Conservation (phyloP, 352 stramenopile genomes). For the Phytophthora lateralis region DNA sequence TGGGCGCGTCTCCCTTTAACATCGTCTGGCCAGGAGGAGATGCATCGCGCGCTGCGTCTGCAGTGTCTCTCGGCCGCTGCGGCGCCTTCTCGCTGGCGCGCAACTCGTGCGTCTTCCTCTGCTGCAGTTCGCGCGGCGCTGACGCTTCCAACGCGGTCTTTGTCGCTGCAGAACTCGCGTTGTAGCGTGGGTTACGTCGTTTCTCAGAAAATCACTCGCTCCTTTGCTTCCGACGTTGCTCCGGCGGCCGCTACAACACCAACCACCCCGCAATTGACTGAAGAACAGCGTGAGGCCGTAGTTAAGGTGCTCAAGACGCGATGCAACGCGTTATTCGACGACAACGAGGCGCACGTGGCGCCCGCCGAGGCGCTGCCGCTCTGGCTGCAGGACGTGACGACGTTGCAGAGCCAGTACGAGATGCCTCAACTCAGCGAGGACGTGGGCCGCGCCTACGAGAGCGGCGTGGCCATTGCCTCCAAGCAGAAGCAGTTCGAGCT, state of each 20-base stretch:
- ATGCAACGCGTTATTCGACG: constrained; percentile 57
- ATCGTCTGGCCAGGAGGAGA: constrained; percentile 34
- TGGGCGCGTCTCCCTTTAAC: constrained; percentile 13
- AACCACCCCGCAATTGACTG: constrained; percentile 7
- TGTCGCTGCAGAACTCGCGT: constrained; percentile 12
- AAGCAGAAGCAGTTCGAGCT: constrained; percentile 76
- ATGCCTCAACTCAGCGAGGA: constrained; percentile 26
- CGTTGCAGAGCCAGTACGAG: constrained; percentile 30
- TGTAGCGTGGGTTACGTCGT: not conserved
- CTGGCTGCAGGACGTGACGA: constrained; percentile 43
- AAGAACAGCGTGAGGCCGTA: constrained; percentile 25
- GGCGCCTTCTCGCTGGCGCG: not conserved
- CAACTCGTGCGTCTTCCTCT: not conserved
- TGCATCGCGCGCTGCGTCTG: constrained; percentile 40
- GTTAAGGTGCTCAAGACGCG: constrained; percentile 53
- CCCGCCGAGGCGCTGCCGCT: constrained; percentile 31
- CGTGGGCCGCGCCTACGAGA: constrained; percentile 59
- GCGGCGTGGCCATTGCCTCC: constrained; percentile 66
- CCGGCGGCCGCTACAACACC: constrained; percentile 3
- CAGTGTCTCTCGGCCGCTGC: constrained; percentile 17
- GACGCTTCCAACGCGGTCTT: not conserved
- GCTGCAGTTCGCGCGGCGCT: not conserved
- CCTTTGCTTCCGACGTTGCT: constrained; percentile 18
- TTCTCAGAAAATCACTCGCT: not conserved
- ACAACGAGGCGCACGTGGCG: constrained; percentile 41